phyloP scores from a whole-genome alignment of 2,329 filamentous ascomycete genomes.

The Sporothrix brunneoviolacea region DNA sequence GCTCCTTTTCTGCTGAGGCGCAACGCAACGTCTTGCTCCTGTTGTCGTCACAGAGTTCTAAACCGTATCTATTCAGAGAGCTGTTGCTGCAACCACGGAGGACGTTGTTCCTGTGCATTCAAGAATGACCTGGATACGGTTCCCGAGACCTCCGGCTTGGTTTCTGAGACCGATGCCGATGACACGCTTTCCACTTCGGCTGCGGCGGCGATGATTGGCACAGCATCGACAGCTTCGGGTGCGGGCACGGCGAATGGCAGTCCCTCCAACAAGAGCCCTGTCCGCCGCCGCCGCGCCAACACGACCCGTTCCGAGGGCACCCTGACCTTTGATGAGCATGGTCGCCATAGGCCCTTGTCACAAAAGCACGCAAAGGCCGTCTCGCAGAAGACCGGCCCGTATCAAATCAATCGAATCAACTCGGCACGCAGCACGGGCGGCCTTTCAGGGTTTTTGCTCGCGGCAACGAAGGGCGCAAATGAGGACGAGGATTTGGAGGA shows the following conservation, averaged over 20 bases:
- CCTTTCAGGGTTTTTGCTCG: conserved; percentile 27
- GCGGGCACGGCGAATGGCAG: conserved; percentile 22
- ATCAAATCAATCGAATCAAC: conserved; percentile 53
- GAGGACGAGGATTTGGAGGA: conserved; percentile 29
- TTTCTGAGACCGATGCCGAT: conserved; percentile 39
- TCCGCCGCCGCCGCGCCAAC: conserved; percentile 37
- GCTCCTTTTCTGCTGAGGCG: background rate
- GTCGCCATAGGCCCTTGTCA: conserved; percentile 54
- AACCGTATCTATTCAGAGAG: conserved; percentile 40
- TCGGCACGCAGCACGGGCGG: conserved; percentile 48
- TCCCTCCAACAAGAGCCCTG: conserved; percentile 32
- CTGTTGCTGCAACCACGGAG: conserved; percentile 65
- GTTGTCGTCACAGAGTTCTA: too few relatives aligned
- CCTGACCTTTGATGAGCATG: conserved; percentile 56
- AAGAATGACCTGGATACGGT: conserved; percentile 63
- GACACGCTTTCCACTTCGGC: background rate
- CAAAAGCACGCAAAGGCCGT: conserved; percentile 54
- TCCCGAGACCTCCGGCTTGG: conserved; percentile 36
- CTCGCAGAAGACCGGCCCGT: conserved; percentile 56
- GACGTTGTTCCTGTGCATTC: conserved; percentile 56
- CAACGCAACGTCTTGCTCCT: too few relatives aligned
- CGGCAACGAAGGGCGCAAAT: conserved; percentile 25
- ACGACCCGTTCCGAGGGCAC: conserved; percentile 55
- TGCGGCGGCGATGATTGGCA: background rate
- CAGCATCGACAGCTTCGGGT: background rate